A percentile compares a stretch with the other conserved stretches of the same genome.
Evolutionary conservation across 1,284 basidiomycete species (phyloP).

Genomic region (Austroboletus sp.): DNA sequence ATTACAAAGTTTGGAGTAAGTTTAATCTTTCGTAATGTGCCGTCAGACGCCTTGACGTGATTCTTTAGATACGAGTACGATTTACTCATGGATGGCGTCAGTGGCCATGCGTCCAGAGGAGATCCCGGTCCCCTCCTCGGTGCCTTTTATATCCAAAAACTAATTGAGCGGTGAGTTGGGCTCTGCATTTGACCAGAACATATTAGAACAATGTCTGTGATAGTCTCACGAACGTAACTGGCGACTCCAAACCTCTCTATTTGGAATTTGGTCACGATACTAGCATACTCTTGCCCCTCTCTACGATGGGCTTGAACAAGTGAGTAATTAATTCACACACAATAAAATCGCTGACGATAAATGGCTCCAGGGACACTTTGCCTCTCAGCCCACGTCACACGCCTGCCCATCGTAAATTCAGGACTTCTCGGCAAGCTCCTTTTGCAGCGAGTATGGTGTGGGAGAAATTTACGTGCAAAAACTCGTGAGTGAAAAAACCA

Average conservation of each 20-base stretch:
- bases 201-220: not conserved
- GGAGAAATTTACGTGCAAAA: constrained; percentile 39
- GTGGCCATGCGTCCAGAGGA: constrained; percentile 40
- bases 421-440: constrained; percentile 40
- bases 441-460: constrained; percentile 44
- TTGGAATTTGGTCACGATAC: constrained; percentile 48
- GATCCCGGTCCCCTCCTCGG: constrained; percentile 39
- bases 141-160: constrained; percentile 39
- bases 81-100: constrained; percentile 42
- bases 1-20: constrained; percentile 38
- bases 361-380: constrained; percentile 28
- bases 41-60: not conserved
- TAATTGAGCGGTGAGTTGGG: constrained; percentile 36
- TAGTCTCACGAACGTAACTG: constrained; percentile 38
- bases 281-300: constrained; percentile 42
- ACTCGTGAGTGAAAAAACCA: constrained; percentile 23
- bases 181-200: not conserved
- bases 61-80: constrained; percentile 38
- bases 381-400: constrained; percentile 31
- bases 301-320: constrained; percentile 40
- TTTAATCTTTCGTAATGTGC: not conserved
- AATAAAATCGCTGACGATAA: not conserved
- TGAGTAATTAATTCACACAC: constrained; percentile 10
- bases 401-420: constrained; percentile 33
- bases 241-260: constrained; percentile 32